Evolutionary conservation across 2,329 filamentous ascomycete genomes (phyloP).

Genomic region (Hymenoscyphus fraxineus): DNA sequence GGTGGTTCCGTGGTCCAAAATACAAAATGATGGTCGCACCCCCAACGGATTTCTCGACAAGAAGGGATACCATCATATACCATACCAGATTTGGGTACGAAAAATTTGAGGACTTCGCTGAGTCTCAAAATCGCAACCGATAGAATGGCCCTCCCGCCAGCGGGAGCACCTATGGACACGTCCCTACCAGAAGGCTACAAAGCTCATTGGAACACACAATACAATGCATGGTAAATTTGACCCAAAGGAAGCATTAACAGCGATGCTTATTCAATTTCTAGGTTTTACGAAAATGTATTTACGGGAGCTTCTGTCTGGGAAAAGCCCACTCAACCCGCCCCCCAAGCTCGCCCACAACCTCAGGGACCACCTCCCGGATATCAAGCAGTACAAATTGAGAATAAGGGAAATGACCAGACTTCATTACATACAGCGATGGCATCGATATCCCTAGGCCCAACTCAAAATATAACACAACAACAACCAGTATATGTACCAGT

Average conservation of each 20-base stretch:
- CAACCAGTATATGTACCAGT: constrained; percentile 1
- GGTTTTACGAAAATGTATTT: constrained; percentile 21
- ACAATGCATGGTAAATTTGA: constrained; percentile 17
- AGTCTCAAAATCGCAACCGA: not conserved
- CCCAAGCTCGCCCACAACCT: constrained; percentile 6
- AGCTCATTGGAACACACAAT: constrained; percentile 16
- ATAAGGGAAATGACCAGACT: constrained; percentile 3
- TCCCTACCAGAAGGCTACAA: constrained; percentile 16
- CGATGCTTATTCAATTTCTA: constrained; percentile 3
- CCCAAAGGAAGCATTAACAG: not conserved
- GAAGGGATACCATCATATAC: not conserved
- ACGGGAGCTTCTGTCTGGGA: constrained; percentile 18
- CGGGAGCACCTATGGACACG: constrained; percentile 6
- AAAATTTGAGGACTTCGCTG: not conserved
- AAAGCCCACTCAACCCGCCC: constrained; percentile 13
- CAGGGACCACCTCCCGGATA: constrained; percentile 12
- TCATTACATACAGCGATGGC: constrained; percentile 13
- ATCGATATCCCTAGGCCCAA: constrained; percentile 7
- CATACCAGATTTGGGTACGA: not conserved
- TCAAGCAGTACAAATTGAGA: not conserved
- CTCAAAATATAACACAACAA: not conserved
- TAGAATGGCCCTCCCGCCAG: constrained; percentile 9
- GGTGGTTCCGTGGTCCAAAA: not conserved
- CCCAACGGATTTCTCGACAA: not conserved
- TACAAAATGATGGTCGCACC: not conserved